phyloP scores from a whole-genome alignment of 306 rosid genomes.

The cucumber (Cucumis sativus) region DNA sequence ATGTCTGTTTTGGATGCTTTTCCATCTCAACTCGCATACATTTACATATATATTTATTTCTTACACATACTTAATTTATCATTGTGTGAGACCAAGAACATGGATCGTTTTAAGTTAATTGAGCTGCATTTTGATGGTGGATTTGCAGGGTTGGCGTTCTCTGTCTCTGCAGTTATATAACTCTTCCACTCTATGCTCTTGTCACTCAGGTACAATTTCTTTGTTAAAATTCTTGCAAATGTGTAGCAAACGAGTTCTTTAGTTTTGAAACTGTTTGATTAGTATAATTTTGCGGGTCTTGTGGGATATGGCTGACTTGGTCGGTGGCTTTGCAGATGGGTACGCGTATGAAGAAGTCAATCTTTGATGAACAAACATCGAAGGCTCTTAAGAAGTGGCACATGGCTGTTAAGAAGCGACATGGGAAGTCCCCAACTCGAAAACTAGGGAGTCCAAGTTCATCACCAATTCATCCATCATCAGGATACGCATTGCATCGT shows the following conservation, averaged over 20 bases:
- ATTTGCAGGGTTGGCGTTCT: conserved; percentile 44
- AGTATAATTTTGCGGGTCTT: not conserved
- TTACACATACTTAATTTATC: not conserved
- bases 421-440: conserved; percentile 24
- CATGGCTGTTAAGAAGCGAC: conserved; percentile 56
- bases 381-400: conserved; percentile 80
- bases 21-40: not conserved
- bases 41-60: not conserved
- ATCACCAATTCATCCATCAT: conserved; percentile 26
- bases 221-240: not conserved
- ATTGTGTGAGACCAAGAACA: not conserved
- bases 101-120: not conserved
- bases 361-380: conserved; percentile 82
- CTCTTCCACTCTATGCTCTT: conserved; percentile 88
- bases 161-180: conserved; percentile 76
- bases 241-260: not conserved
- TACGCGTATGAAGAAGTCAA: conserved; percentile 57
- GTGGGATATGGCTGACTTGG: not conserved
- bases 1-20: not conserved
- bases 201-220: conserved; percentile 62
- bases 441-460: conserved; percentile 32
- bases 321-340: conserved; percentile 57
- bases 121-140: not conserved
- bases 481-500: conserved; percentile 53
- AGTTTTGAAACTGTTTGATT: not conserved